Percentiles rank a stretch among this genome's conserved stretches.
These are phyloP conservation scores for Priceomyces fermenticarens DNA, from an alignment of 805 yeast species.

Conservation along the genomic window DNA sequence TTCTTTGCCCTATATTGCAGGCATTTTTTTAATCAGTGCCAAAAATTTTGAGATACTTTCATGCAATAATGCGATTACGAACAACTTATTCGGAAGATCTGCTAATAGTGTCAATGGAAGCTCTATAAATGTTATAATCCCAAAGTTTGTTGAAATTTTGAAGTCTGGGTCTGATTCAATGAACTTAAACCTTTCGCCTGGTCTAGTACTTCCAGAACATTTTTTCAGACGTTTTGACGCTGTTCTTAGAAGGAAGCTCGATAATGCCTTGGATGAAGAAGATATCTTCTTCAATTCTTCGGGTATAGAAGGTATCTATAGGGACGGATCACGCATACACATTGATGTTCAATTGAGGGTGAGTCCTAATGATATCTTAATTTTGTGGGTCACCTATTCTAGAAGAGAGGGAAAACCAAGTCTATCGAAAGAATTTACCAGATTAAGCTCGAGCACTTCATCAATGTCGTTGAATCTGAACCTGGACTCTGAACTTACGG, in stretches of 20 bases:
- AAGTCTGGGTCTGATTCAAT: slow-evolving; percentile 33
- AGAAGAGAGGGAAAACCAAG: slow-evolving; percentile 32
- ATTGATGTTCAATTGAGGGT: slow-evolving; percentile 83
- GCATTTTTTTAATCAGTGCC: slow-evolving; percentile 69
- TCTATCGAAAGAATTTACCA: slow-evolving; percentile 23
- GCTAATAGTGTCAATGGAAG: slow-evolving; percentile 39
- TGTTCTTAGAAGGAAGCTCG: slow-evolving; percentile 21
- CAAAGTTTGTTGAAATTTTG: slow-evolving; percentile 53
- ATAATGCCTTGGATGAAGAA: slow-evolving; percentile 29
- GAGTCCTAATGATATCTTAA: slow-evolving; percentile 52
- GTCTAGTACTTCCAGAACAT: slow-evolving; percentile 87
- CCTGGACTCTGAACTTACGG: slow-evolving; percentile 5
- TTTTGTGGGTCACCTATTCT: slow-evolving; percentile 86
- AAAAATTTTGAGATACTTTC: slow-evolving; percentile 53
- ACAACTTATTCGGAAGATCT: slow-evolving; percentile 71
- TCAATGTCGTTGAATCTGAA: slow-evolving; percentile 9
- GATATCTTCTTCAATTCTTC: slow-evolving; percentile 54
- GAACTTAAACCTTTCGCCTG: slow-evolving; percentile 40
- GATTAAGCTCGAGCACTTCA: slow-evolving; percentile 17
- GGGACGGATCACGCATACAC: slow-evolving; percentile 62
- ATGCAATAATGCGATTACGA: slow-evolving; percentile 74
- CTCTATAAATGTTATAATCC: slow-evolving; percentile 57
- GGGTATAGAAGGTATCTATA: slow-evolving; percentile 67
- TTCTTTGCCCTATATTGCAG: slow-evolving; percentile 83
- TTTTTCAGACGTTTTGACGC: slow-evolving; percentile 72